Base-by-base conservation (phyloP, 208 protist species). In the Trypanosoma conorhini region DNA sequence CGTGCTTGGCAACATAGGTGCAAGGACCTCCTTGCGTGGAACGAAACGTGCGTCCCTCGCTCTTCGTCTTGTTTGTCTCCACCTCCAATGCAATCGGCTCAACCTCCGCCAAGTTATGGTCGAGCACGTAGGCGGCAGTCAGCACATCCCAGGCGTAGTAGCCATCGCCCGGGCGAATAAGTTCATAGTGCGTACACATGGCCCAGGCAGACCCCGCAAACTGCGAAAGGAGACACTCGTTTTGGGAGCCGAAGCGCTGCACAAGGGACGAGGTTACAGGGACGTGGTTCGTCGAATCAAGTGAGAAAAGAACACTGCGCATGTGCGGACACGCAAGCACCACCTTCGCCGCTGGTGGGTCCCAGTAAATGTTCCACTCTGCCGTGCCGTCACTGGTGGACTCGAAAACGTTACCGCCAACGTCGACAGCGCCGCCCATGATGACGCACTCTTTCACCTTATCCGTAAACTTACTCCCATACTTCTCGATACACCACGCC, bases 331-430 rank as follows among this genome's bases (percentile, higher is more conserved):
- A 90, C 13, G 42, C 72, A 8, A 97, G 62, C n/a, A 95, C 89
- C 38, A 64, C 81, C 69, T 90, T 76, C 5, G 92, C 92, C 5
- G 89, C 81, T 30, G 74, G 54, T 5, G 89, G 82, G 77, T 97
- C 92, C 88, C 92, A 97, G 58, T 88, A 97, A 71, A 97, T 90
- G 62, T 95, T 97, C 92, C 89, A 97, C 79, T 97, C 89, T 24
- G 89, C 92, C 15, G 74, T 80, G 55, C 92, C 89, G 67, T 95
- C 86, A 7, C 83, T 92, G 33, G 54, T 68, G 22, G 82, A 74
- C 13, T 82, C n/a, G 73, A 94, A 94, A 28, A 95, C 92, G 72
- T 97, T 97, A 55, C 92, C 92, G 4, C 72, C 63, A 44, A 93
- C 88, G 65, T 94, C 82, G 1, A 97, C 79, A 9, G 89, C 92